Conservation (phyloP, 2,329 filamentous ascomycete species). For the Penicillium brevicompactum region DNA sequence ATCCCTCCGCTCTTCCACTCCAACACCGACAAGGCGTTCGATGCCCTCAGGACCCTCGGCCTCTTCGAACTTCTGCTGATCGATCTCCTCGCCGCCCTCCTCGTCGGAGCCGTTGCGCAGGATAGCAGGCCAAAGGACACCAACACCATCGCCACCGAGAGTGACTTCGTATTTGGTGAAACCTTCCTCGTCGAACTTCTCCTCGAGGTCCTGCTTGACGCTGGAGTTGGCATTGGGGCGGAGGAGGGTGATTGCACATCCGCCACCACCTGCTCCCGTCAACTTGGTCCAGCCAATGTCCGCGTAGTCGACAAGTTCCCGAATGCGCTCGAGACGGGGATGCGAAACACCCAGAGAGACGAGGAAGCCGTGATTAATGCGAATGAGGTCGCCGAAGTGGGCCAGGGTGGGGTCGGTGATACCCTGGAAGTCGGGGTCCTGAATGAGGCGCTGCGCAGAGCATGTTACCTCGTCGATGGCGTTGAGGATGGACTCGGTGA, state of each 20-base stretch:
- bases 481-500: slow-evolving; percentile 79
- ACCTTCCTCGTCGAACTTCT: slow-evolving; percentile 67
- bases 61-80: slow-evolving; percentile 82
- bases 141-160: slow-evolving; percentile 88
- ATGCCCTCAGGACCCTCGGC: slow-evolving; percentile 84
- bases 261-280: slow-evolving; percentile 91
- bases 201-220: slow-evolving; percentile 65
- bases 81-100: slow-evolving; percentile 87
- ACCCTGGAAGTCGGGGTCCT: slow-evolving; percentile 67
- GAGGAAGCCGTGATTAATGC: slow-evolving; percentile 89
- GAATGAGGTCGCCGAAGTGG: slow-evolving; percentile 82
- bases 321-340: slow-evolving; percentile 85
- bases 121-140: slow-evolving; percentile 90
- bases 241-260: slow-evolving; percentile 90
- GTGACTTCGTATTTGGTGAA: slow-evolving; percentile 88
- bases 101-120: slow-evolving; percentile 81
- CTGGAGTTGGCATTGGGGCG: slow-evolving; percentile 63
- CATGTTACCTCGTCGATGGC: slow-evolving; percentile 71
- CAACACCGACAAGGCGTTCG: slow-evolving; percentile 82
- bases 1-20: slow-evolving; percentile 67
- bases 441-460: slow-evolving; percentile 59
- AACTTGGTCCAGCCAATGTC: slow-evolving; percentile 96
- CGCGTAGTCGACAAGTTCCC: slow-evolving; percentile 85
- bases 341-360: slow-evolving; percentile 93
- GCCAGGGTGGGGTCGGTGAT: slow-evolving; percentile 65